A percentile compares a stretch with the other conserved stretches of the same genome.
phyloP scores from a whole-genome alignment of 495 filamentous ascomycete species.

The Tuber calosporum region DNA sequence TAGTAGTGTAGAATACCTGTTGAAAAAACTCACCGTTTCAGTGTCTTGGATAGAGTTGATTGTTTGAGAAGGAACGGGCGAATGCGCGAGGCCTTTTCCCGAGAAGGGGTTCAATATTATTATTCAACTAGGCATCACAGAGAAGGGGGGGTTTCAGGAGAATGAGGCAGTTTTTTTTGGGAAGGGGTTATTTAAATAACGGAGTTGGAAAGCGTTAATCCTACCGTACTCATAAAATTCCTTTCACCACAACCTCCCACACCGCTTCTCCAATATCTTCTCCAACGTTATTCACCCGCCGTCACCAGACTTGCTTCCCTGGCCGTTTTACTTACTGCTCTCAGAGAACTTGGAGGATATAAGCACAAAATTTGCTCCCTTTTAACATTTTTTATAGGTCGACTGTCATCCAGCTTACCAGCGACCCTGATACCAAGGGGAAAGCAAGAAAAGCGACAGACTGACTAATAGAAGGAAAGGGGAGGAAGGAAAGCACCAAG shows the following conservation, averaged over 20 bases:
- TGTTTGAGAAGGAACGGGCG: not conserved
- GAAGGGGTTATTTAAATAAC: not conserved
- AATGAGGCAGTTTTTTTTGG: not conserved
- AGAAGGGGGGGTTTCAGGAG: not conserved
- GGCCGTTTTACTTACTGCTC: not conserved
- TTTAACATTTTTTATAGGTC: not conserved
- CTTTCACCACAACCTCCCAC: not conserved
- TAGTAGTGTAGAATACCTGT: not conserved
- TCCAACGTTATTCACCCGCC: not conserved
- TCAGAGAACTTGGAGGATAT: not conserved
- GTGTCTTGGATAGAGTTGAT: not conserved
- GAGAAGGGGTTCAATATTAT: too few species aligned
- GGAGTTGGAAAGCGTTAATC: not conserved
- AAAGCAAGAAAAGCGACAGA: not conserved
- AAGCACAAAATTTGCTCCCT: not conserved
- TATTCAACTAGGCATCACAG: too few species aligned
- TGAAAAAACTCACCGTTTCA: not conserved
- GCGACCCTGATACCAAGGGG: not conserved
- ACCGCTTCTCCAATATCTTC: too few species aligned
- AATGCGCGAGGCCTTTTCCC: not conserved
- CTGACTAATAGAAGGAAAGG: not conserved
- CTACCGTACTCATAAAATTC: not conserved
- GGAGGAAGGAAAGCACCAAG: not conserved
- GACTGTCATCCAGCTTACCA: not conserved
- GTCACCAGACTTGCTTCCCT: not conserved